Evolutionary conservation across 1,284 basidiomycete species (phyloP).

Genomic region (Ceraceosorus guamensis): DNA sequence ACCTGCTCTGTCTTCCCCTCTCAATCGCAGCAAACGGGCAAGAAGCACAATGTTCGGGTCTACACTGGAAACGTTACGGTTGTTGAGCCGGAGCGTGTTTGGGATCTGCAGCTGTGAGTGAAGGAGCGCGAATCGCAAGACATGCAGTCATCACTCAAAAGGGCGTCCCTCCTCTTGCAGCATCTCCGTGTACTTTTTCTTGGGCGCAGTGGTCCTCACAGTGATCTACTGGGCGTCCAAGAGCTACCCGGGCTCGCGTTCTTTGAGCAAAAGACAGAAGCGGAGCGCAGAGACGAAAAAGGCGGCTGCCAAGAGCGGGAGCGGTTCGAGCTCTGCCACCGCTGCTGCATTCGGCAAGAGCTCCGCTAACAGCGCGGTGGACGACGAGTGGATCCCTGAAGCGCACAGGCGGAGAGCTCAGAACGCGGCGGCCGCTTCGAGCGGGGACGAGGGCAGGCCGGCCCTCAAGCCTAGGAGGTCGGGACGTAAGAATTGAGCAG

Average conservation of each 20-base stretch:
- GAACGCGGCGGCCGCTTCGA: too few relatives aligned
- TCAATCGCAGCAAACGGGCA: constrained; percentile 24
- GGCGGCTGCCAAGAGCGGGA: too few relatives aligned
- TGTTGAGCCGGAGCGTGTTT: constrained; percentile 41
- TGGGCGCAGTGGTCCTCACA: constrained; percentile 17
- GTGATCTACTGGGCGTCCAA: constrained; percentile 22
- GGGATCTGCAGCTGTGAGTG: constrained; percentile 34
- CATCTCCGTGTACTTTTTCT: constrained; percentile 34
- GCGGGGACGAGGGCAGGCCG: too few relatives aligned
- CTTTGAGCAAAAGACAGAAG: constrained; percentile 9
- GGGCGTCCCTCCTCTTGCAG: background rate
- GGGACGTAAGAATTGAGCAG: too few relatives aligned
- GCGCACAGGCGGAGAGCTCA: too few relatives aligned
- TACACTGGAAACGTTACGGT: constrained; percentile 41
- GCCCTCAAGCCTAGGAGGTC: too few relatives aligned
- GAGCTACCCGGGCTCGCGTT: constrained; percentile 16
- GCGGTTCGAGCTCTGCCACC: too few relatives aligned
- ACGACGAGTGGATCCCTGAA: too few relatives aligned
- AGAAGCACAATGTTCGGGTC: constrained; percentile 37
- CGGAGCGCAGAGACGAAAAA: constrained; percentile 3
- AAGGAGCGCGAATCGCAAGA: too few relatives aligned
- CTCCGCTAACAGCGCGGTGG: too few relatives aligned
- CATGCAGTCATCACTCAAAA: background rate
- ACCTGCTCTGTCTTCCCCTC: background rate
- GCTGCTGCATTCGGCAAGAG: too few relatives aligned